Evolutionary conservation across 805 yeast species (phyloP), one percentile per base, ranked within the genome.

Genomic region (Yarrowia sp.): DNA sequence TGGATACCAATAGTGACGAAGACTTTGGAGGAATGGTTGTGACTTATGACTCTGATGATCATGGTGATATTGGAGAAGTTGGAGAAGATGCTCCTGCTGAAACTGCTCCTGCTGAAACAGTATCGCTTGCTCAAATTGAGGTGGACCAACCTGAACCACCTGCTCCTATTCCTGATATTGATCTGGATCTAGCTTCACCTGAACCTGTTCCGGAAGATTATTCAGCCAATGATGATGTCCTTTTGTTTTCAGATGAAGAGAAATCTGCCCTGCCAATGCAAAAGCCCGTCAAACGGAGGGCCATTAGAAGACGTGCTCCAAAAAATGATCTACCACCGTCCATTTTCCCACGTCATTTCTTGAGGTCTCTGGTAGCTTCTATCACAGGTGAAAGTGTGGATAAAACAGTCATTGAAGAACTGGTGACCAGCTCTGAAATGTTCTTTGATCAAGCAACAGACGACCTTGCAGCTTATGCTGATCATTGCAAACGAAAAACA

Each of bases 391-490:
- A 42, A 7, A 47, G 41, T 15, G 38, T 70, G 18, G 63, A 48
- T 17, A 43, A 68, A 13, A 74, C 72, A n/a, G 71, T 74, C 3
- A 11, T 68, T 3, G 67, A 69, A 0, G 67, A 71, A 1, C 28
- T 78, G 1, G 38, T 67, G 7, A 68, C 69, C 2, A 72, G 74
- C 1, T 71, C 77, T 3, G 69, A 73, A 2, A 48, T 47, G 17
- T 78, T 70, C 66, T 71, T 78, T 42, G 71, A 70, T 22, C 75
- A 72, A 41, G 58, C 70, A 1, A 38, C 73, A 1, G 66, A 66
- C 1, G 79, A 75, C 63, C 64, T 78, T 5, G 61, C 65, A 1
- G 73, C 75, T 0, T 78, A 76, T 53, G 70, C 79, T 0, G 67
- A 68, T 1, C 80, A 78, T 65, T 72, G 77, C 1, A 68, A 66